Percentiles rank a stretch among this genome's conserved stretches.
Conservation (phyloP, 257 asterid species). For the Lycium barbarum region DNA sequence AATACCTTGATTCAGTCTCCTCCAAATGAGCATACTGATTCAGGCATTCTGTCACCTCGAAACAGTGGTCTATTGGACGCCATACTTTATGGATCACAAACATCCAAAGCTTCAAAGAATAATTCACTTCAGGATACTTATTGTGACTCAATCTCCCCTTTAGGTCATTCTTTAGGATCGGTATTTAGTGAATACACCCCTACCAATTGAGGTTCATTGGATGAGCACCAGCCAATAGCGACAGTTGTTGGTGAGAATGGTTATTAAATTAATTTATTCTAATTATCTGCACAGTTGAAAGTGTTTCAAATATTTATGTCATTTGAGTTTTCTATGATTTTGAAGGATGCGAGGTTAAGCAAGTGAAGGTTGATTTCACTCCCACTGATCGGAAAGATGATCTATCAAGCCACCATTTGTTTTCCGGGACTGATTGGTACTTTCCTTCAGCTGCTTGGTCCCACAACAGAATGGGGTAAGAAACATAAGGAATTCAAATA, state of each 20-base stretch:
- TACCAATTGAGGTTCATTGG: conserved; percentile 52
- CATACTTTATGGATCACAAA: conserved; percentile 59
- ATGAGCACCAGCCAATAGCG: conserved; percentile 52
- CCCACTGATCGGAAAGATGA: conserved; percentile 39
- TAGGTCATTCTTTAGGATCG: conserved; percentile 58
- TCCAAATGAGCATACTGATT: conserved; percentile 46
- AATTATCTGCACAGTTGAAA: background rate
- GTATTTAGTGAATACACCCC: conserved; percentile 62
- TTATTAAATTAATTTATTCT: background rate
- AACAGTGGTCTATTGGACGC: conserved; percentile 80
- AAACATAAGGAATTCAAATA: conserved; percentile 22
- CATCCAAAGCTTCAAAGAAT: conserved; percentile 43
- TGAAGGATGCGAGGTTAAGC: conserved; percentile 58
- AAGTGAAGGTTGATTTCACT: conserved; percentile 43
- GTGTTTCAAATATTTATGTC: conserved; percentile 20
- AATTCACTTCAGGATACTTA: conserved; percentile 39
- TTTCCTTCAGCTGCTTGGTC: conserved; percentile 39
- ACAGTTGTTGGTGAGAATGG: conserved; percentile 50
- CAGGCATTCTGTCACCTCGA: conserved; percentile 52
- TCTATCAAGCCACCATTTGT: conserved; percentile 35
- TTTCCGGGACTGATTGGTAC: conserved; percentile 46
- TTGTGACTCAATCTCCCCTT: conserved; percentile 50
- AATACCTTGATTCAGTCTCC: conserved; percentile 68
- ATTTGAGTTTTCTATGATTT: conserved; percentile 27
- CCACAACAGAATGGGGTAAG: conserved; percentile 17